phyloP scores from a whole-genome alignment of 179 eudicot species.

The Gypsophila paniculata region DNA sequence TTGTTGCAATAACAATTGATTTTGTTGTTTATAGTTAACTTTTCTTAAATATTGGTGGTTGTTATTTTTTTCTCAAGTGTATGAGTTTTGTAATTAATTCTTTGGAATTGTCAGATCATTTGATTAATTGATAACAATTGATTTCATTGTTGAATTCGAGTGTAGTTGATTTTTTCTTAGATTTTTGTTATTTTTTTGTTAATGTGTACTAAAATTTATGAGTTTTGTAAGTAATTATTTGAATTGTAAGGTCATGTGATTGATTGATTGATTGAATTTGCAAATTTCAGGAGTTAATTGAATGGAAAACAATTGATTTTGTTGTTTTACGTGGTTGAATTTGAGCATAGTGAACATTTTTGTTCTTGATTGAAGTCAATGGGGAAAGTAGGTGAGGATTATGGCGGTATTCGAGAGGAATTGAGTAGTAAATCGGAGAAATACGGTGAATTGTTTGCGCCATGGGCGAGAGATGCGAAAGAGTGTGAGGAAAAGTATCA shows the following conservation, averaged over 20 bases:
- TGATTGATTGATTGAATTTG: slow-evolving; percentile 20
- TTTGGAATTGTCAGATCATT: slow-evolving; percentile 10
- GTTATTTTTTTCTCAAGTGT: neutral
- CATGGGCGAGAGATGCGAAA: slow-evolving; percentile 66
- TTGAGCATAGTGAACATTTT: neutral
- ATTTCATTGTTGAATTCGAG: no score
- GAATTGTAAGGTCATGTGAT: slow-evolving; percentile 17
- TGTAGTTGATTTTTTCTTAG: neutral
- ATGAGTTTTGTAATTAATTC: neutral
- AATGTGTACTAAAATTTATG: neutral
- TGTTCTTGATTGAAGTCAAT: slow-evolving; percentile 24
- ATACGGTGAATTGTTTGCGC: slow-evolving; percentile 35
- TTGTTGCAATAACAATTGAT: no score
- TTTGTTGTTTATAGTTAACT: no score
- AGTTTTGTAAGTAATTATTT: neutral
- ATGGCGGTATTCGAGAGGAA: slow-evolving; percentile 40
- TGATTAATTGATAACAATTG: slow-evolving; percentile 8
- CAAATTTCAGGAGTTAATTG: slow-evolving; percentile 20
- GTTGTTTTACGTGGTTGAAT: slow-evolving; percentile 1
- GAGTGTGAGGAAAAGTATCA: slow-evolving; percentile 63
- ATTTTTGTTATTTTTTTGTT: neutral
- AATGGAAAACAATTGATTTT: neutral
- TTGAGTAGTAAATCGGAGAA: slow-evolving; percentile 19
- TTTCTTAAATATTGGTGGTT: neutral
- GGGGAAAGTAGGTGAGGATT: slow-evolving; percentile 73